phyloP scores from a whole-genome alignment of 2,329 filamentous ascomycete genomes.

The Aciculosporium take region DNA sequence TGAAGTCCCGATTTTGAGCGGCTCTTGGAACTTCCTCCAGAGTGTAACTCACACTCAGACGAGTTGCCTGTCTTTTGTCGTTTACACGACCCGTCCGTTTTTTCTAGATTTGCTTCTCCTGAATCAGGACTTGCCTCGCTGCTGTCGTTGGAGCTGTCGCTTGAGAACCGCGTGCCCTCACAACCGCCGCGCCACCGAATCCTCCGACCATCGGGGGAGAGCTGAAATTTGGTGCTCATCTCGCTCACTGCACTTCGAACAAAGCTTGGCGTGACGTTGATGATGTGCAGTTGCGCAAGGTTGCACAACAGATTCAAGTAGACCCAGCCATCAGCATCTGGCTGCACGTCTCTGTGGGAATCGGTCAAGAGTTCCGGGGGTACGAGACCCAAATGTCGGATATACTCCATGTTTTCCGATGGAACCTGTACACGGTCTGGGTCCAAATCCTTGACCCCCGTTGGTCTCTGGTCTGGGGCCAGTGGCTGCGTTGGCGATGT shows the following conservation, averaged over 20 bases:
- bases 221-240: constrained; percentile 59
- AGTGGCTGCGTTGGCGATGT: constrained; percentile 25
- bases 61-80: constrained; percentile 28
- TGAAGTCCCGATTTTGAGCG: constrained; percentile 26
- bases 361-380: constrained; percentile 39
- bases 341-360: constrained; percentile 31
- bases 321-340: constrained; percentile 62
- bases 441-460: constrained; percentile 61
- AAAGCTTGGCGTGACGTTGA: constrained; percentile 69
- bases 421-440: constrained; percentile 63
- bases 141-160: constrained; percentile 42
- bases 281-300: constrained; percentile 71
- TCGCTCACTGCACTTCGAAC: constrained; percentile 57
- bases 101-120: constrained; percentile 31
- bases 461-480: constrained; percentile 59
- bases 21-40: constrained; percentile 22
- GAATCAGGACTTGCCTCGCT: constrained; percentile 33
- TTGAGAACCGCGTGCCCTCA: constrained; percentile 50
- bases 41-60: constrained; percentile 19
- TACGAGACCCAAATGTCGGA: constrained; percentile 56
- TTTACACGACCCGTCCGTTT: constrained; percentile 29
- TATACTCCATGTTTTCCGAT: constrained; percentile 65
- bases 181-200: constrained; percentile 64
- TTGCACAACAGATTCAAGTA: constrained; percentile 70
- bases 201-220: constrained; percentile 64